Base-by-base conservation (phyloP, 208 protist genomes). In the Crithidia sp. region DNA sequence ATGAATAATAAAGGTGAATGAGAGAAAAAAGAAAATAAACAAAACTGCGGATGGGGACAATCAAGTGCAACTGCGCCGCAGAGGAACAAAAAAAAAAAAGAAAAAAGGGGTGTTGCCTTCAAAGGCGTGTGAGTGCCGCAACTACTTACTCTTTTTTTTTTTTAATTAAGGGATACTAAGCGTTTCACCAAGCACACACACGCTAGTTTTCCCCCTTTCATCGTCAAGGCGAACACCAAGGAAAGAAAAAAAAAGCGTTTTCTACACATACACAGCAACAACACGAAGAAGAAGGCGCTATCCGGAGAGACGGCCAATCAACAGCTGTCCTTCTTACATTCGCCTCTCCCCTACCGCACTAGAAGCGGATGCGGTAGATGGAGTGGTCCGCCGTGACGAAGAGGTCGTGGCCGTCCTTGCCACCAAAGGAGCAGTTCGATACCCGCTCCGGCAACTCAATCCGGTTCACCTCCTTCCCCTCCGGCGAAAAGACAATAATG, bases 381-480 rank as follows among this genome's bases (percentile, higher is more conserved):
- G 74, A 79, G 39, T 71, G 61, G 17, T 71, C 65, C 6, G 59
- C 54, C 13, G 74, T 65, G n/a, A 79, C 57, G 53, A 52, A 79
- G 43, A 79, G 49, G 54, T 79, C 61, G 52, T 61, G 60, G 54
- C 65, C 74, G 50, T 79, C 49, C 41, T 67, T 56, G 14, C 74
- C 74, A 28, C 74, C 74, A 58, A 79, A 79, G 16, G 74, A 70
- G 69, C 74, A 79, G 59, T 79, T 79, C 19, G 74, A 72, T 17
- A 74, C 64, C 3, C 62, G 57, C 62, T 73, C 67, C 40, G 74
- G 74, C 2, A 79, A 9, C 56, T 67, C 53, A 45, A 79, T 67
- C 56, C 74, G 74, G 66, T 79, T 79, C 57, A 79, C 74, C 50
- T 79, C 74, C 47, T 56, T 16, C 16, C 74, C 74, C 9, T 74